phyloP scores from a whole-genome alignment of 202 grass and related monocot genomes.

The Panicum virgatum region DNA sequence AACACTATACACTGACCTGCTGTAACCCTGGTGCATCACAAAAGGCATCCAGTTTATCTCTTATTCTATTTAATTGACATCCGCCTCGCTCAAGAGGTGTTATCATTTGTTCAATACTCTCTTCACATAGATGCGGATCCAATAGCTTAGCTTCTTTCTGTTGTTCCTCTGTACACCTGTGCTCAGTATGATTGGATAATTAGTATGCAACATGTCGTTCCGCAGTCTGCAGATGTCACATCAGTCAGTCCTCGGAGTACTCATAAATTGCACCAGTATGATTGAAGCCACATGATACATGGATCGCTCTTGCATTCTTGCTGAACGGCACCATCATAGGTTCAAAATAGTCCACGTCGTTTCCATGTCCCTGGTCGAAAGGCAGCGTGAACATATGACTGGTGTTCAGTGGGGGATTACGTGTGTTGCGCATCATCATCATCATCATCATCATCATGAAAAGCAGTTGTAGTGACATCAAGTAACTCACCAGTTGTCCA shows the following conservation, averaged over 20 bases:
- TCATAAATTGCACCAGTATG: conserved; percentile 87
- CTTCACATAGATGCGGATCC: not conserved
- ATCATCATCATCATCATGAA: not conserved
- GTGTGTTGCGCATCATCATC: not conserved
- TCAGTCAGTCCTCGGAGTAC: conserved; percentile 38
- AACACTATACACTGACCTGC: conserved; percentile 22
- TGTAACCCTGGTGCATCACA: conserved; percentile 28
- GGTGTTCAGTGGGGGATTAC: not conserved
- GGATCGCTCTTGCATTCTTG: conserved; percentile 55
- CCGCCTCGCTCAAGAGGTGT: not conserved
- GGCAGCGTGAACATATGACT: not conserved
- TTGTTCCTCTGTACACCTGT: conserved; percentile 22
- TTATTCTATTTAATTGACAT: conserved; percentile 23
- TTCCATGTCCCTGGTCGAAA: conserved; percentile 73
- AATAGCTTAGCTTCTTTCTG: conserved; percentile 1
- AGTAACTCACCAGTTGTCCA: conserved; percentile 78
- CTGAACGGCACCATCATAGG: conserved; percentile 67
- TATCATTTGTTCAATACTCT: not conserved
- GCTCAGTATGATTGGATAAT: conserved; percentile 7
- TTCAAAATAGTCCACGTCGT: conserved; percentile 69
- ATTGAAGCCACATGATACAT: conserved; percentile 95
- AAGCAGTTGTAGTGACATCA: not conserved
- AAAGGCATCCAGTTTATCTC: conserved; percentile 9
- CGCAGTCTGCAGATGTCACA: not conserved
- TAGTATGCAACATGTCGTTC: not conserved